phyloP scores from a whole-genome alignment of 768 basidiomycete species.

The Candolleomyces eurysporus region DNA sequence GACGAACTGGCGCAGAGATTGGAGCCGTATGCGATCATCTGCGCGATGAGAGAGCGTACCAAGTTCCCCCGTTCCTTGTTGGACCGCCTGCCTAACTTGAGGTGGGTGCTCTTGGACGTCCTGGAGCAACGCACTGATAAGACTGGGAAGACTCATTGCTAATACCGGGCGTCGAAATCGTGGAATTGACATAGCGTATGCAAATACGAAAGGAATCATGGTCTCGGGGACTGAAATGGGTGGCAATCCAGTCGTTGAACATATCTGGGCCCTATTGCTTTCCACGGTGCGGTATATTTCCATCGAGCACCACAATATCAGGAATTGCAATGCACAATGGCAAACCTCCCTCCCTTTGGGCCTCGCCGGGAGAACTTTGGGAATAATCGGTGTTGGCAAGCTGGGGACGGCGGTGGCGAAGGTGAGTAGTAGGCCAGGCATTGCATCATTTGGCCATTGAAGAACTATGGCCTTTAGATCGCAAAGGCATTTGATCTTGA shows the following conservation, averaged over 20 bases:
- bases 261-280: slow-evolving; percentile 60
- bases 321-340: neutral
- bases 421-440: neutral
- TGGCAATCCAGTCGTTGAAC: slow-evolving; percentile 53
- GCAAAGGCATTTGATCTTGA: neutral
- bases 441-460: neutral
- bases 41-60: slow-evolving; percentile 68
- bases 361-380: neutral
- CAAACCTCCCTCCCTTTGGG: neutral
- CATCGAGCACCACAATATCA: neutral
- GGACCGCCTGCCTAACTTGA: slow-evolving; percentile 55
- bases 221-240: slow-evolving; percentile 44
- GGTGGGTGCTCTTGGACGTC: slow-evolving; percentile 15
- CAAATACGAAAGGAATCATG: neutral
- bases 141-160: neutral
- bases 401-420: neutral
- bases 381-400: neutral
- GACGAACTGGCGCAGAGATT: slow-evolving; percentile 48
- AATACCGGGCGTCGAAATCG: neutral
- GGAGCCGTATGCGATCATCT: slow-evolving; percentile 52
- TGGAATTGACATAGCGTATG: neutral
- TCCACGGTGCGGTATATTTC: neutral
- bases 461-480: neutral
- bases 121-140: neutral
- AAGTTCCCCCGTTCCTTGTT: slow-evolving; percentile 50